Conservation (phyloP, 2,329 filamentous ascomycete genomes). For the Phialophora macrospora region DNA sequence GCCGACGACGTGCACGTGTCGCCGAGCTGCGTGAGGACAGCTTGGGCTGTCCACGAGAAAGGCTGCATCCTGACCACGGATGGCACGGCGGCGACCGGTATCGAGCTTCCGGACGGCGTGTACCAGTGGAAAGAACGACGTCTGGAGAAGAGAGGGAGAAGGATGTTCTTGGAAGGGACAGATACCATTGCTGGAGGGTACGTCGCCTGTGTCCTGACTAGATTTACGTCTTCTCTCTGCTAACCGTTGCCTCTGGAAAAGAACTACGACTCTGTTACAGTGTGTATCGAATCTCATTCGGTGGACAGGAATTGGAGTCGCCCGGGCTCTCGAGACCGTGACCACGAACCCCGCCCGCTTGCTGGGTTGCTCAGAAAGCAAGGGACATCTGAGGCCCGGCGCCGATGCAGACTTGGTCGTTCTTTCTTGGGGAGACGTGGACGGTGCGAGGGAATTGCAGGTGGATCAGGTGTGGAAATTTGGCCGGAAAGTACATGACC, state of each 20-base stretch:
- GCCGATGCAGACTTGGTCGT: constrained; percentile 72
- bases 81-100: constrained; percentile 58
- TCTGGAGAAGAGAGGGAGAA: no score
- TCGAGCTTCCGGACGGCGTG: constrained; percentile 51
- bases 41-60: constrained; percentile 73
- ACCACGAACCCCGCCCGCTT: constrained; percentile 77
- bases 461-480: constrained; percentile 83
- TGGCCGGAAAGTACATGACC: constrained; percentile 48
- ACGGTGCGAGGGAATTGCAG: constrained; percentile 57
- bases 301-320: constrained; percentile 71
- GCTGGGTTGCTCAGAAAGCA: constrained; percentile 65
- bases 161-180: no score
- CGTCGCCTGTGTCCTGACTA: no score
- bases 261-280: constrained; percentile 67
- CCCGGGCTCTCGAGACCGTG: constrained; percentile 71
- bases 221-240: no score
- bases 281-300: constrained; percentile 80
- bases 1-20: constrained; percentile 61
- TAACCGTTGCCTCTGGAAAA: constrained; percentile 41
- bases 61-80: constrained; percentile 65
- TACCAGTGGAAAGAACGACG: constrained; percentile 50
- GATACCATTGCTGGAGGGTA: constrained; percentile 7
- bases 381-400: constrained; percentile 66
- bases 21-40: constrained; percentile 54
- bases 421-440: constrained; percentile 45